phyloP scores from a whole-genome alignment of 164 flowering plant genomes.

The Platanus orientalis region DNA sequence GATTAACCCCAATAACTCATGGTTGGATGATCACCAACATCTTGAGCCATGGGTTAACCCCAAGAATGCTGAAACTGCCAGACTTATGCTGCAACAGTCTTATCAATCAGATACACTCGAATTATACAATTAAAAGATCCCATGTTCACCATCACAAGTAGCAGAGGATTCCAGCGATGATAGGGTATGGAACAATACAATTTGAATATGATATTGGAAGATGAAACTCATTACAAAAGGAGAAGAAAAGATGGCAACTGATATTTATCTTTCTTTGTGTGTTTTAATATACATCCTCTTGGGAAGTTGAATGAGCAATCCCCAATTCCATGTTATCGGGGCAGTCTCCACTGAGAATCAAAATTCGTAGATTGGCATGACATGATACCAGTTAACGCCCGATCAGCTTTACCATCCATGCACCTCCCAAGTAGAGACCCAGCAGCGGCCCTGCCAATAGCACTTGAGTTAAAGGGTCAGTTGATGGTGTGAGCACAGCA shows the following conservation, averaged over 20 bases:
- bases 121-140: not conserved
- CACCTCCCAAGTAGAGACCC: constrained; percentile 95
- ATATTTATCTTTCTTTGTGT: not conserved
- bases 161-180: not conserved
- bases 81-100: not conserved
- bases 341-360: not conserved
- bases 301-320: constrained; percentile 2
- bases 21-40: too few species aligned
- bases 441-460: constrained; percentile 85
- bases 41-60: not conserved
- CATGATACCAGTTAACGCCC: constrained; percentile 37
- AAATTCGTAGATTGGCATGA: not conserved
- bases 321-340: not conserved
- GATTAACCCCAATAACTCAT: too few species aligned
- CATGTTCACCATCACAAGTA: not conserved
- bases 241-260: not conserved
- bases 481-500: constrained; percentile 90
- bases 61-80: not conserved
- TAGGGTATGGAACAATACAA: not conserved
- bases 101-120: not conserved
- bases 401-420: constrained; percentile 76
- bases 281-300: not conserved
- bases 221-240: not conserved
- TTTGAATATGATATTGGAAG: not conserved
- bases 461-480: constrained; percentile 90